Conservation (phyloP, 352 stramenopile species). For the Globisporangium nagaii region DNA sequence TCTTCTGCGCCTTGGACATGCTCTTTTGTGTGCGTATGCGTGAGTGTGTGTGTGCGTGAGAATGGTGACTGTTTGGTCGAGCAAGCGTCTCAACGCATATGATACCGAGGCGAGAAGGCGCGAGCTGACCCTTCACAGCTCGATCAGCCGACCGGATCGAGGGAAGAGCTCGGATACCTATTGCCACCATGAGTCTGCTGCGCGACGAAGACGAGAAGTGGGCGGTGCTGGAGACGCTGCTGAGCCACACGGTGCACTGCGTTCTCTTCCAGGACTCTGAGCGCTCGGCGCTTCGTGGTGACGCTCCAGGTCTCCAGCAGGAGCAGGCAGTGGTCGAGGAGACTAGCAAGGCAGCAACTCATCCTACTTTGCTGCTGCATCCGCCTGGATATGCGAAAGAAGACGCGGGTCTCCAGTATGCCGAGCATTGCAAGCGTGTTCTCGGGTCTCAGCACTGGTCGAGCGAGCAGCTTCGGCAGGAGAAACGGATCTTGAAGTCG, state of each 20-base stretch:
- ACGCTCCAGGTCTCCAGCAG: neutral
- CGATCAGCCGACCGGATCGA: neutral
- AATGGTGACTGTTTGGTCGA: neutral
- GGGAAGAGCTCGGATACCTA: neutral
- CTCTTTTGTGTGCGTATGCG: neutral
- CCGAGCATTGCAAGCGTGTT: conserved; percentile 14
- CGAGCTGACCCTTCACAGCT: neutral
- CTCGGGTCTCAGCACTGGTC: conserved; percentile 31
- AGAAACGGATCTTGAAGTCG: conserved; percentile 29
- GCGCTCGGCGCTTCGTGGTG: neutral
- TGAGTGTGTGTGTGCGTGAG: neutral
- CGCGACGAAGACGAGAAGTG: conserved; percentile 6
- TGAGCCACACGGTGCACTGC: conserved; percentile 33
- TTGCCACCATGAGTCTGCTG: neutral
- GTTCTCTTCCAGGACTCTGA: conserved; percentile 27
- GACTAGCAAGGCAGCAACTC: too few species aligned
- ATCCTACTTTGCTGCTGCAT: neutral
- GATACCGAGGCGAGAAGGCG: neutral
- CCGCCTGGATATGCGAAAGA: neutral
- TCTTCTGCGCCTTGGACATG: conserved; percentile 80
- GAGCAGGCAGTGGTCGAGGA: neutral
- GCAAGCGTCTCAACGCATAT: too few species aligned
- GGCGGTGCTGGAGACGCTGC: conserved; percentile 29
- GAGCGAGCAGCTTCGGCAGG: conserved; percentile 17
- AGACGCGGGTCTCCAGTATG: conserved; percentile 5